Evolutionary conservation across 352 stramenopile genomes (phyloP).

Genomic region (Phytophthora podocarpi): DNA sequence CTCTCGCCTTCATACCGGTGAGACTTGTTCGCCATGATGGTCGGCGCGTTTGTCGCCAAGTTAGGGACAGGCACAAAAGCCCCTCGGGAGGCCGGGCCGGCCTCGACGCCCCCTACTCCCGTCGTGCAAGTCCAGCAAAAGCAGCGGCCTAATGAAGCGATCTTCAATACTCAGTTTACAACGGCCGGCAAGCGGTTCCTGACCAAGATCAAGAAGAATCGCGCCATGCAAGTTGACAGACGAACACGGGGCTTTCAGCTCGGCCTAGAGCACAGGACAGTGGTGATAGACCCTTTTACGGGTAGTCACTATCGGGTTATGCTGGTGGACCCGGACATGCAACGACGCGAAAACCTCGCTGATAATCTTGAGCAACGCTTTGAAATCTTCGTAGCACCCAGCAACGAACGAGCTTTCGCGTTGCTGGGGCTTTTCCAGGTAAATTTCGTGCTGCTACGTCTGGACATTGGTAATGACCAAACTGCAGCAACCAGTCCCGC

Average conservation of each 20-base stretch:
- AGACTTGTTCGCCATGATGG: slow-evolving; percentile 13
- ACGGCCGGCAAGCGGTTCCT: slow-evolving; percentile 67
- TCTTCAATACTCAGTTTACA: slow-evolving; percentile 85
- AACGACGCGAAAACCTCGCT: slow-evolving; percentile 64
- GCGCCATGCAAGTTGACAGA: slow-evolving; percentile 72
- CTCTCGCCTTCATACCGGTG: too few relatives aligned
- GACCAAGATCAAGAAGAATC: slow-evolving; percentile 79
- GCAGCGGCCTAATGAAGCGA: slow-evolving; percentile 59
- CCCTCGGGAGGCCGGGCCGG: neutral
- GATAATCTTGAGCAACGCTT: slow-evolving; percentile 69
- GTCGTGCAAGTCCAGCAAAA: slow-evolving; percentile 3
- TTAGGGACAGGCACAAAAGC: slow-evolving; percentile 7
- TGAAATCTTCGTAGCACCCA: slow-evolving; percentile 68
- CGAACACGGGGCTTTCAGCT: slow-evolving; percentile 67
- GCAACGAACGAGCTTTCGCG: slow-evolving; percentile 64
- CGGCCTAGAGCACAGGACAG: slow-evolving; percentile 46
- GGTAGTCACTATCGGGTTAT: slow-evolving; percentile 68
- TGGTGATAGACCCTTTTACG: slow-evolving; percentile 61
- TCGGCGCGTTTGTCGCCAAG: slow-evolving; percentile 17
- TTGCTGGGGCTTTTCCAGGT: slow-evolving; percentile 69
- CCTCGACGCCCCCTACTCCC: neutral
- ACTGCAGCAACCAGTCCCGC: slow-evolving; percentile 51
- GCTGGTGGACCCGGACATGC: slow-evolving; percentile 67
- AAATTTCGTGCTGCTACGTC: slow-evolving; percentile 61
- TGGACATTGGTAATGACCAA: slow-evolving; percentile 64